Evolutionary conservation across 2,329 filamentous ascomycete genomes (phyloP), one percentile per base, ranked within the genome.

Genomic region (Claviceps africana): DNA sequence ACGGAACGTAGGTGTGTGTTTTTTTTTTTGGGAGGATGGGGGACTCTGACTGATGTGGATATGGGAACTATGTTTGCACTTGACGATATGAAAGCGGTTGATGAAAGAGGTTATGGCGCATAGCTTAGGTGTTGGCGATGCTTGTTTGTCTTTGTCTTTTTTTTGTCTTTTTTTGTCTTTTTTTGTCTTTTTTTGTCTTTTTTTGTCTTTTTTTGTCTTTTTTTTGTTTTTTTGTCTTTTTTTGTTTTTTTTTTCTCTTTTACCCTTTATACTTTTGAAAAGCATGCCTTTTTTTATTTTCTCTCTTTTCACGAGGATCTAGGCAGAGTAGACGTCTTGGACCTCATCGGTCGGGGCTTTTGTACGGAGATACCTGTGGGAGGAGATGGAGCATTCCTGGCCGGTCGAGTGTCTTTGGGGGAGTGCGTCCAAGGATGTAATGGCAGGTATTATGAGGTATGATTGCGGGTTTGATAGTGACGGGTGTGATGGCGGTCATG

Each of bases 1-100:
- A 98, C 66, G 74, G 81, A 56, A 84, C 82, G 55, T 80, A 25
- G 25, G 30, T 3, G 30, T 48, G 2, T 22, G 17, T 17, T 10
- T 35, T 48, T 48, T 30, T 21, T 17, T 17, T n/a, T 37, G n/a
- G 46, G 13, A 2, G n/a, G n/a, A 25, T 6, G n/a, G n/a, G 45
- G 31, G 28, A 22, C 21, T 15, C 43, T 45, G 25, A 50, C 15
- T 44, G 48, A 35, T 48, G 35, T 28, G 49, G 39, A 19, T 39
- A 9, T 21, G 19, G 33, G 22, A 47, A 46, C 47, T 21, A 47
- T 51, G 25, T 45, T 31, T 52, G 31, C 35, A 40, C 52, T 51
- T 53, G n/a, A 31, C 30, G n/a, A 47, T 43, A 50, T 22, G 42
- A 17, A 39, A 9, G 17, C 47, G 33, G 21, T n/a, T 21, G 43